These are phyloP conservation scores for Phytophthora fragariaefolia DNA, from an alignment of 352 stramenopile species.

Conservation along the genomic window DNA sequence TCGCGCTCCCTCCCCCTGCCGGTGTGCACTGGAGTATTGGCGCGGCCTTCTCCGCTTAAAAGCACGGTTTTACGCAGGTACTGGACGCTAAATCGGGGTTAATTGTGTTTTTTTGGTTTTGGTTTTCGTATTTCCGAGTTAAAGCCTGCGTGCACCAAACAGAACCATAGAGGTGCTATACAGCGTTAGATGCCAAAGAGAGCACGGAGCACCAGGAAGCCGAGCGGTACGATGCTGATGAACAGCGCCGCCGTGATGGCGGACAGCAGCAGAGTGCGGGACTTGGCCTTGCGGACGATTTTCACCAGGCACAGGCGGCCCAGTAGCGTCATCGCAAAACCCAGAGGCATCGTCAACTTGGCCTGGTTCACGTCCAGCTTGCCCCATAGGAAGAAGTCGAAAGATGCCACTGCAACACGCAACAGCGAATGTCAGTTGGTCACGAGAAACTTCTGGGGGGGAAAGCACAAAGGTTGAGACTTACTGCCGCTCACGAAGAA, in stretches of 20 bases:
- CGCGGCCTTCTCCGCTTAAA: too few relatives aligned
- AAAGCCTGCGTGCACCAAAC: too few relatives aligned
- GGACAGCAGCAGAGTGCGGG: constrained; percentile 41
- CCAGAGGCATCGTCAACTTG: constrained; percentile 36
- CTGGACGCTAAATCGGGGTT: constrained; percentile 17
- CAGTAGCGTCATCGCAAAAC: constrained; percentile 44
- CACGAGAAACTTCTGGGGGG: too few relatives aligned
- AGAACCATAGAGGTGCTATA: too few relatives aligned
- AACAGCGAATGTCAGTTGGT: constrained; percentile 15
- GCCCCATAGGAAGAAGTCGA: constrained; percentile 53
- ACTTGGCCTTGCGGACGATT: constrained; percentile 46
- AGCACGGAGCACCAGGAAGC: constrained; percentile 30
- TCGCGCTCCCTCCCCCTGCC: constrained; percentile 22
- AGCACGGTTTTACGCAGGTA: constrained; percentile 20
- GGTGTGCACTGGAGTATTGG: too few relatives aligned
- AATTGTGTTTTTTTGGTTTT: too few relatives aligned
- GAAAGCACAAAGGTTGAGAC: constrained; percentile 24
- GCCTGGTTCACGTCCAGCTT: constrained; percentile 42
- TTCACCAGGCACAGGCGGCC: constrained; percentile 40
- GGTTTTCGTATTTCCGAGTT: too few relatives aligned
- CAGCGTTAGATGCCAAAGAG: constrained; percentile 34
- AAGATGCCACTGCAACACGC: constrained; percentile 38
- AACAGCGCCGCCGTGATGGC: constrained; percentile 39
- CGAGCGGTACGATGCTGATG: constrained; percentile 44
- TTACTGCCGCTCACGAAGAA: constrained; percentile 52